Evolutionary conservation across 345 rosid genomes (phyloP), one percentile per base, ranked within the genome.

Genomic region (Psidium guajava): DNA sequence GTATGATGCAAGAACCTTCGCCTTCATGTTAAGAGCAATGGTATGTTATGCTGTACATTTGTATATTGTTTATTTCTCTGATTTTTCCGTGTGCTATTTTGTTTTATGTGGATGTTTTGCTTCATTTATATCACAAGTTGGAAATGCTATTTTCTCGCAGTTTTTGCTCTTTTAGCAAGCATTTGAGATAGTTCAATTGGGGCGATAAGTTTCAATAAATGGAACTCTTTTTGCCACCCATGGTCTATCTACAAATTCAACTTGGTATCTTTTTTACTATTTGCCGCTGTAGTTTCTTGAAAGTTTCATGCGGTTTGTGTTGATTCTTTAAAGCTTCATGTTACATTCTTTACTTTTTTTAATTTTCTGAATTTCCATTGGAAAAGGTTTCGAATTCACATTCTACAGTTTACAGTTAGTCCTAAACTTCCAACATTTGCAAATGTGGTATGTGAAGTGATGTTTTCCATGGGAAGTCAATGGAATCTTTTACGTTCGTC

Each of bases 1-100:
- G 61, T 98, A 98, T 86, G 99, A 98, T 89, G 99, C 98, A 87
- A 93, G 89, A 91, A 94, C 96, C 40, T 95, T 96, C 85, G 98
- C 95, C 82, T 88, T 98, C 82, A 89, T 90, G 82, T 88, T 96
- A 83, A 94, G 94, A 88, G 99, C 96, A 87, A 96, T 93, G 99
- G 99, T 98, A 92, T n/a, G 91, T 64, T 40, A 54, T 42, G 44
- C 56, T 6, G 47, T 11, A 52, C 58, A 74, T 42, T 52, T 54
- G 56, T n/a, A 20, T 54, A 5, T 54, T 82, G 84, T 27, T 54
- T 54, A 18, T 50, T 82, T 54, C 61, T 82, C 47, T 52, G 49
- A 82, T 53, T 69, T 36, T 32, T 69, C 25, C 25, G 2, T 5
- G 6, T 36, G 47, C 80, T 69, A 32, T 69, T 69, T 69, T 56